Evolutionary conservation across 2,329 filamentous ascomycete species (phyloP).

Genomic region (Penicillium sp.): DNA sequence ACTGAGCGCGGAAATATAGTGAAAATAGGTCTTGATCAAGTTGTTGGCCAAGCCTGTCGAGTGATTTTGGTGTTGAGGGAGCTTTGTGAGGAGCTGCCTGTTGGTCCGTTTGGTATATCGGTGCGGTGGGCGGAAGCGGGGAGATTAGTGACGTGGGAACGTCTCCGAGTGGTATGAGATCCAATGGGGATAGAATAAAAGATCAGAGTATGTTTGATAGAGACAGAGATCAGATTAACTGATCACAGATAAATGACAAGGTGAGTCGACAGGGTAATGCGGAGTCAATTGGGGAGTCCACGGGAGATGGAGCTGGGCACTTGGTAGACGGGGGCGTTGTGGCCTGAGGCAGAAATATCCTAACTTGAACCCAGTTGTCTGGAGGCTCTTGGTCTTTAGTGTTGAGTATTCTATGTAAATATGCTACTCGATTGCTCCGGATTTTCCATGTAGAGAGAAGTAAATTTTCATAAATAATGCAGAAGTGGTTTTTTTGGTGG

Average conservation of each 20-base stretch:
- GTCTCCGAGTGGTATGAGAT: not conserved
- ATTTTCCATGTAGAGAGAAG: not conserved
- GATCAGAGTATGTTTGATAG: not conserved
- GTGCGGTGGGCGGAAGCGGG: slow-evolving; percentile 19
- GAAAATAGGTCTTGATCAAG: not conserved
- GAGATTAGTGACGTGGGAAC: slow-evolving; percentile 15
- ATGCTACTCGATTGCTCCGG: not conserved
- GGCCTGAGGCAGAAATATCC: slow-evolving; percentile 3
- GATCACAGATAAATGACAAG: slow-evolving; percentile 13
- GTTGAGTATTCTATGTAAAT: not conserved
- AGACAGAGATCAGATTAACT: slow-evolving; percentile 20
- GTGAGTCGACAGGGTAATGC: slow-evolving; percentile 1
- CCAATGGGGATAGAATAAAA: not conserved
- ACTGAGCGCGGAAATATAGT: not conserved
- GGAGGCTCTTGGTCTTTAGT: not conserved
- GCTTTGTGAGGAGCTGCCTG: not conserved
- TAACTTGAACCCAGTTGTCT: not conserved
- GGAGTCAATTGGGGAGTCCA: slow-evolving; percentile 5
- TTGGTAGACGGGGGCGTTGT: not conserved
- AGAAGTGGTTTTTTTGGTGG: not conserved
- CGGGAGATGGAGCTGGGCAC: slow-evolving; percentile 8
- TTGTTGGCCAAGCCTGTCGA: slow-evolving; percentile 1
- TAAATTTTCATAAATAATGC: not conserved
- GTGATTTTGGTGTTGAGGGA: not conserved
- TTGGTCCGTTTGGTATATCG: slow-evolving; percentile 11